Evolutionary conservation across 1,284 basidiomycete genomes (phyloP), one percentile per base, ranked within the genome.

Genomic region (Cerrena zonata): DNA sequence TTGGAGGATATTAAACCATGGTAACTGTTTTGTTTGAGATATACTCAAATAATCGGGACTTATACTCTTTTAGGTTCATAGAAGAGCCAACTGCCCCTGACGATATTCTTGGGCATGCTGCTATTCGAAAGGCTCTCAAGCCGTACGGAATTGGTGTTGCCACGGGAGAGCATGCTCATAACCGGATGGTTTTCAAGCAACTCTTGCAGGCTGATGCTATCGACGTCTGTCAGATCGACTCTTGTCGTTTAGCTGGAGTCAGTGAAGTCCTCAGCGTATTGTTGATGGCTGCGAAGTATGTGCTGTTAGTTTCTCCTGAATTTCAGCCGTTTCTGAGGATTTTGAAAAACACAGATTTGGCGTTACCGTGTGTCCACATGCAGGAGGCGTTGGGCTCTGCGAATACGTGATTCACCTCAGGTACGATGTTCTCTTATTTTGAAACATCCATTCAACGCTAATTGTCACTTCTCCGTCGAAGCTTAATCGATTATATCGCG

Each of bases 161-260:
- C 1, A 97, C 94, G 0, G 94, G 94, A 47, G 94, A 97, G 69
- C 94, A 97, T 64, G 92, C 91, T 2, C 94, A 95, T 69, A 96
- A 95, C 70, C 81, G 91, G 53, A 94, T 96, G 80, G 80, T 91
- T n/a, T 97, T 97, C 80, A 97, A 97, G 74, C 94, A 97, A 67
- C 78, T 97, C 13, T 75, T 97, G 11, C 93, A 95, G 66, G 89
- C 93, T 1, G 84, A 93, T 47, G 92, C 93, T 13, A 92, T 97
- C 63, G 92, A 95, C 64, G 94, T 96, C n/a, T 87, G 84, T 57
- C 94, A 97, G 69, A 94, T 97, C 65, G 94, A 97, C 74, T 91
- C 89, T 30, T 96, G 94, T 70, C 84, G 94, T 50, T 75, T 96
- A 24, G 92, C 89, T 2, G 94, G 94, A 51, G 91, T 96, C 48